Percentiles rank a stretch among this genome's conserved stretches.
Evolutionary conservation across 352 stramenopile genomes (phyloP).

Genomic region (Hyaloperonospora arabidopsidis): DNA sequence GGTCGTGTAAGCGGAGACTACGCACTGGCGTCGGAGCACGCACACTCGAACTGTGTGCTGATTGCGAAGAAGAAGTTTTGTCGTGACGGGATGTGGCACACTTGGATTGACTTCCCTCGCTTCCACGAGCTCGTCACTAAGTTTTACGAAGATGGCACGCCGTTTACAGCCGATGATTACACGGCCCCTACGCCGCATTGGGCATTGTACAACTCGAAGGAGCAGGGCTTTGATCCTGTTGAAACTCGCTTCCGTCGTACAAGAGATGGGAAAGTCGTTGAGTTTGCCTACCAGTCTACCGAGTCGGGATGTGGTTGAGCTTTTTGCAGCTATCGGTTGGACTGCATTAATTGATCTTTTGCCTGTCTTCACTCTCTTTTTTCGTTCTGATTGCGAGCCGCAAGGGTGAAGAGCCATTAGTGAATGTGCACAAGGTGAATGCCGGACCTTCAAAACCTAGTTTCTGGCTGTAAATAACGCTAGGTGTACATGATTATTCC

Average conservation of each 20-base stretch:
- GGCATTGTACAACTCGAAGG: constrained; percentile 91
- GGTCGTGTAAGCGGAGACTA: constrained; percentile 84
- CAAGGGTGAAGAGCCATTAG: too few species aligned
- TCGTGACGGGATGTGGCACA: constrained; percentile 91
- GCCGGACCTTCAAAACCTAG: too few species aligned
- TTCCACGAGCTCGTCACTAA: constrained; percentile 87
- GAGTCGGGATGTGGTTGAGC: constrained; percentile 76
- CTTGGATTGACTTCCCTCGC: constrained; percentile 98
- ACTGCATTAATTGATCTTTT: too few species aligned
- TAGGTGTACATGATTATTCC: too few species aligned
- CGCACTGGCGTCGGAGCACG: constrained; percentile 91
- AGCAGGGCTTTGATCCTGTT: constrained; percentile 95
- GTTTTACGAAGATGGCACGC: constrained; percentile 74
- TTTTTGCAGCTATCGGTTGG: background rate
- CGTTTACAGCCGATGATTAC: constrained; percentile 93
- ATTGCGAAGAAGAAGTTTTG: constrained; percentile 89
- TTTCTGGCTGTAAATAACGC: too few species aligned
- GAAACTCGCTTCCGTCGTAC: constrained; percentile 87
- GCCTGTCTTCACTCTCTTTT: too few species aligned
- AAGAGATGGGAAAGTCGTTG: constrained; percentile 82
- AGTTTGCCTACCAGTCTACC: constrained; percentile 77
- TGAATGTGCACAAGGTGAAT: too few species aligned
- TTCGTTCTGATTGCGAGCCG: too few species aligned
- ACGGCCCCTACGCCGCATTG: constrained; percentile 90
- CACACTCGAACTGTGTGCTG: constrained; percentile 94